Base-by-base conservation (phyloP, 2,329 filamentous ascomycete species). In the Aspergillus glaucus region DNA sequence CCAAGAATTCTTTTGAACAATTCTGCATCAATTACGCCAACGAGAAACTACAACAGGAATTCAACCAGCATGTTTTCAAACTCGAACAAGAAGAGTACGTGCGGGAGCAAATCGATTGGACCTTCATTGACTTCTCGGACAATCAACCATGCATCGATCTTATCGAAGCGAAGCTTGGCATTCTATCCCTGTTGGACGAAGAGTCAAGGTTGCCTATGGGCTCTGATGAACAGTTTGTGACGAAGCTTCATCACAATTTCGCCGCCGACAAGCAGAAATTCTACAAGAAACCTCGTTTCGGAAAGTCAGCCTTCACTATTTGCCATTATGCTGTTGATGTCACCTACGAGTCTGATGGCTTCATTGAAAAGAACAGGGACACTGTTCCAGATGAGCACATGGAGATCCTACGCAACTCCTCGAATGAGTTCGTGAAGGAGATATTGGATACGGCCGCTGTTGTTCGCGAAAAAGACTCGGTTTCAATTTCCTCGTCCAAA, bases 11-110 rank as follows among this genome's bases (percentile, higher is more conserved):
- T 0, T 98, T 98, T 62, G 93, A 98, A 69, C 93, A 98, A 69
- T 98, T 98, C 72, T 98, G 93, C 74, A 98, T 98, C 80, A 98
- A 98, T 73, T 98, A 98, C 64, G 93, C 93, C 72, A 98, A 98
- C 71, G 93, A 98, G 73, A 98, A 98, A 73, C 77, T 98, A 47
- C 93, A 98, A 68, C 93, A 98, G 69, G 92, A 97, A 68, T 98
- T 98, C 78, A 98, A 98, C 72, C 89, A 94, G 67, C 93, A 98
- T 64, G 93, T 98, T 32, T 98, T 98, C 81, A 96, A 97, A 71
- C 81, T 98, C 19, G 93, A 98, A 69, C 93, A 98, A 68, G 93
- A 98, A 67, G 93, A 98, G 70, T 98, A 98, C 66, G 80, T 96
- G 37, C 84, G 86, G 48, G 93, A 98, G 72, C 79, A 97, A 73